phyloP scores from a whole-genome alignment of 495 filamentous ascomycete species.

The Haplographium delicatum region DNA sequence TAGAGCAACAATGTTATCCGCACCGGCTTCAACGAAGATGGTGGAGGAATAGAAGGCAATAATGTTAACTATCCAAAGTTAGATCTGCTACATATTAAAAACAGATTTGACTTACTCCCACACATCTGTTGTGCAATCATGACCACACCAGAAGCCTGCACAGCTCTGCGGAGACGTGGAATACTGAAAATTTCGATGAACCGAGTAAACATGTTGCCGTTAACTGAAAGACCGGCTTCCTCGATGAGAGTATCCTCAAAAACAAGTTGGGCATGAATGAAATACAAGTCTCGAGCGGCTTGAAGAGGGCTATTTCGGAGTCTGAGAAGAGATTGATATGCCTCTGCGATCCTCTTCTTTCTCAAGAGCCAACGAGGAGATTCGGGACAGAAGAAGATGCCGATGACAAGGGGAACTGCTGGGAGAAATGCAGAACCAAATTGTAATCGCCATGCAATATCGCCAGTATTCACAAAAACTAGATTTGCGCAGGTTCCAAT shows the following conservation, averaged over 20 bases:
- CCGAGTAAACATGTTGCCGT: conserved; percentile 47
- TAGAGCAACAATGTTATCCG: conserved; percentile 36
- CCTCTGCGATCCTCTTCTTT: conserved; percentile 56
- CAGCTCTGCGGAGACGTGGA: conserved; percentile 62
- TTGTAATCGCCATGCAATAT: conserved; percentile 58
- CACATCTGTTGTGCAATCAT: conserved; percentile 66
- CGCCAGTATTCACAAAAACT: conserved; percentile 48
- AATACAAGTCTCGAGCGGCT: conserved; percentile 70
- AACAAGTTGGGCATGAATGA: conserved; percentile 55
- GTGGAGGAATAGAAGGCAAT: conserved; percentile 65
- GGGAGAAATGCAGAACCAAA: conserved; percentile 65
- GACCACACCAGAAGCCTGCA: conserved; percentile 54
- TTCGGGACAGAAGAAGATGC: conserved; percentile 59
- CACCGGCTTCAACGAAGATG: conserved; percentile 51
- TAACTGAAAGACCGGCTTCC: conserved; percentile 20
- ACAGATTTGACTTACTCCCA: conserved; percentile 24
- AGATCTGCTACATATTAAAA: neutral
- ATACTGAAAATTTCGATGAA: conserved; percentile 63
- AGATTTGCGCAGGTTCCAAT: conserved; percentile 58
- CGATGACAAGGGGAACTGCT: conserved; percentile 56
- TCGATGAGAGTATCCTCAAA: conserved; percentile 37
- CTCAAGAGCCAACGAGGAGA: conserved; percentile 64
- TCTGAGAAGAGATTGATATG: conserved; percentile 53
- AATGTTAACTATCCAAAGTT: conserved; percentile 47
- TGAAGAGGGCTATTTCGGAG: conserved; percentile 64